phyloP scores from a whole-genome alignment of 495 filamentous ascomycete species.

The Penicillium ucsense region DNA sequence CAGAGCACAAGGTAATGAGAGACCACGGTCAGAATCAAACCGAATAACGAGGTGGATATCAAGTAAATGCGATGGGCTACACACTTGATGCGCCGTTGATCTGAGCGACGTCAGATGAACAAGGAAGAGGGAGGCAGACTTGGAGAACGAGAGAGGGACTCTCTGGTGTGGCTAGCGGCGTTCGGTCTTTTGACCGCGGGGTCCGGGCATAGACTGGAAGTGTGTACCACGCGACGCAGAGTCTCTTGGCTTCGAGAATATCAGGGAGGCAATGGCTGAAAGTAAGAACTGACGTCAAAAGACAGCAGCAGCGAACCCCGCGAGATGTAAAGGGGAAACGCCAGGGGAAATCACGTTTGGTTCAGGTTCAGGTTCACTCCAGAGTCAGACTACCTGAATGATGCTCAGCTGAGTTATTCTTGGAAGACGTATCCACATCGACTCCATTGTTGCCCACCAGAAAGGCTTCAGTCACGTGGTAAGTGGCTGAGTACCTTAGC shows the following conservation, averaged over 20 bases:
- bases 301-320: too few species aligned
- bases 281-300: too few species aligned
- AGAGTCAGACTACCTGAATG: background rate
- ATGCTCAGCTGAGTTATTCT: constrained; percentile 5
- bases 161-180: constrained; percentile 17
- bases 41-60: constrained; percentile 2
- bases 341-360: too few species aligned
- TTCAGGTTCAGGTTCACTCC: too few species aligned
- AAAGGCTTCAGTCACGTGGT: constrained; percentile 9
- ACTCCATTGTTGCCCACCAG: constrained; percentile 12
- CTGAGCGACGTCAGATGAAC: background rate
- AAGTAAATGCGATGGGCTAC: constrained; percentile 6
- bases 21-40: constrained; percentile 1
- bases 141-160: too few species aligned
- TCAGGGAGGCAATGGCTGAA: background rate
- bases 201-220: background rate
- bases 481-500: constrained; percentile 9
- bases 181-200: constrained; percentile 5
- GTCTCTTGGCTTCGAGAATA: background rate
- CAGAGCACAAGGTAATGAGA: constrained; percentile 2
- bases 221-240: constrained; percentile 2
- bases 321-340: too few species aligned
- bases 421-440: constrained; percentile 12
- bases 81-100: constrained; percentile 4
- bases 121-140: background rate